A percentile compares a stretch with the other conserved stretches of the same genome.
Conservation (phyloP, 305 asterid species). For the Solanum hybrid region DNA sequence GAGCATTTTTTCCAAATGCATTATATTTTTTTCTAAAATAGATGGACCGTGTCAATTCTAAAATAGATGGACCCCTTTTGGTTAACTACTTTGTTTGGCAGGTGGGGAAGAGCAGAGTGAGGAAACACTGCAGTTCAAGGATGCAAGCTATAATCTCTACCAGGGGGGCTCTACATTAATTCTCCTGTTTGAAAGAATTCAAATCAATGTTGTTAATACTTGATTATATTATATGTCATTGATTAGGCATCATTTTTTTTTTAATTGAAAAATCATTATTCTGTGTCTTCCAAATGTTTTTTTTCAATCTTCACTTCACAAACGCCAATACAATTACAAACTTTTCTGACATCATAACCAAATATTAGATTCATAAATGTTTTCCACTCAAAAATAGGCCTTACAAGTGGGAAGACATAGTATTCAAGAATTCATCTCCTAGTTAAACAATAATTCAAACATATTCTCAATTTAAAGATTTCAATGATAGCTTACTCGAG, state of each 20-base stretch:
- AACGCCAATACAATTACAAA: background rate
- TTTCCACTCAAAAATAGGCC: background rate
- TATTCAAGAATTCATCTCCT: slow-evolving; percentile 8
- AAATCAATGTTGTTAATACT: background rate
- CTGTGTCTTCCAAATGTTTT: background rate
- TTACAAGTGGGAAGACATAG: background rate
- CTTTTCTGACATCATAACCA: background rate
- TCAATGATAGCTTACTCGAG: slow-evolving; percentile 58
- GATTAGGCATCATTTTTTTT: background rate
- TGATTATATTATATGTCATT: background rate
- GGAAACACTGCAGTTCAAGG: background rate
- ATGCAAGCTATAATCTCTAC: background rate
- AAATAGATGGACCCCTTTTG: background rate
- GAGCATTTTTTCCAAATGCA: too few species aligned
- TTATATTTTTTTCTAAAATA: too few species aligned
- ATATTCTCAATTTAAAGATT: background rate
- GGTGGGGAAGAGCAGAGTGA: background rate
- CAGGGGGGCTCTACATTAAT: background rate
- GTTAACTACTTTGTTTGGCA: background rate
- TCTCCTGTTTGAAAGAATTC: background rate
- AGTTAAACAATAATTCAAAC: slow-evolving; percentile 2
- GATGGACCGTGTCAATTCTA: background rate
- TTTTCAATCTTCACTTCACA: background rate
- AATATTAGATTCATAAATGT: background rate
- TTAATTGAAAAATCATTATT: background rate